phyloP scores from a whole-genome alignment of 2,329 filamentous ascomycete genomes.

The Eutypella sp. region DNA sequence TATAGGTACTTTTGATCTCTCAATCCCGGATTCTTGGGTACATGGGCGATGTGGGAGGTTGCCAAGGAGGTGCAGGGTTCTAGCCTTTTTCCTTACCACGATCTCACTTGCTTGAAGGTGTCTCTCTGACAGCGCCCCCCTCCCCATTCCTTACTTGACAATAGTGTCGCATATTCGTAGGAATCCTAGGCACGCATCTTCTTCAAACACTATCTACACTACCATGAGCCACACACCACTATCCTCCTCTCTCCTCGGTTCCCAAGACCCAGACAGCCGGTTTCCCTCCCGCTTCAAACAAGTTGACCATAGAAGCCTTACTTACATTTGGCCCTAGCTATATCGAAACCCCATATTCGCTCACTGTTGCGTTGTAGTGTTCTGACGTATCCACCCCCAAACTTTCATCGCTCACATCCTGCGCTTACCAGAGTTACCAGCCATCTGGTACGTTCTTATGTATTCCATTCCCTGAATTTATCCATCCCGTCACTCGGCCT shows the following conservation, averaged over 20 bases:
- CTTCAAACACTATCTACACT: constrained; percentile 9
- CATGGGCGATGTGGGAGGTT: constrained; percentile 21
- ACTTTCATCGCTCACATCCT: not conserved
- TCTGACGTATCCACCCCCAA: no score
- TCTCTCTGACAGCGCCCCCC: constrained; percentile 7
- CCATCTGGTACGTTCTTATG: not conserved
- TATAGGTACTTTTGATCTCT: constrained; percentile 6
- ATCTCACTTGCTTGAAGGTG: constrained; percentile 2
- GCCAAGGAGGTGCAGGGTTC: constrained; percentile 22
- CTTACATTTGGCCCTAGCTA: not conserved
- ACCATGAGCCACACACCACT: not conserved
- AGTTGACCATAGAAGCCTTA: not conserved
- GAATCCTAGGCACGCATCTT: constrained; percentile 5
- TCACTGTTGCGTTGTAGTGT: not conserved
- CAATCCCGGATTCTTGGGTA: constrained; percentile 29
- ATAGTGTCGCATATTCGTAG: constrained; percentile 4
- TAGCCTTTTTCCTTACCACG: constrained; percentile 17
- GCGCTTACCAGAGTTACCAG: constrained; percentile 5
- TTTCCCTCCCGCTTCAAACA: not conserved
- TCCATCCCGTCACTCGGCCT: not conserved
- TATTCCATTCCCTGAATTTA: not conserved
- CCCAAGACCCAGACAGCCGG: not conserved
- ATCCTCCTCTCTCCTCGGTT: not conserved
- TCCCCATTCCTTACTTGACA: constrained; percentile 8
- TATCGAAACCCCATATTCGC: no score